Base-by-base conservation (phyloP, 2,329 filamentous ascomycete species). In the Drechslerella dactyloides region DNA sequence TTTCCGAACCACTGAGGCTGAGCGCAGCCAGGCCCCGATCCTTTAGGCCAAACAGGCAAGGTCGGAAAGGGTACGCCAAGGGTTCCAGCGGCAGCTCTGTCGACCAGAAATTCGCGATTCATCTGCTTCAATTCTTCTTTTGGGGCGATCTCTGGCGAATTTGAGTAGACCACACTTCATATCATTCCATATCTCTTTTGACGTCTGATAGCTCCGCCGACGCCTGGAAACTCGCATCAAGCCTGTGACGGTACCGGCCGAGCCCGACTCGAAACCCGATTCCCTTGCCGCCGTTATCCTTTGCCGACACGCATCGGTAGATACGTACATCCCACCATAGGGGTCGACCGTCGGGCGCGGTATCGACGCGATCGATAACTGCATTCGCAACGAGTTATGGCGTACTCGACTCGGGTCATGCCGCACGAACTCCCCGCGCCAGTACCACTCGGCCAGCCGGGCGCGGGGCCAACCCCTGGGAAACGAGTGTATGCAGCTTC, bases 1-100 rank as follows among this genome's bases (percentile, higher is more conserved):
- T 55, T 46, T 57, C 64, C 56, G 56, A 59, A 37, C 54, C 46
- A 59, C 42, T 56, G 68, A 72, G 68, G 68, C 68, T 72, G 68
- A 72, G 62, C 56, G 55, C 50, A 23, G 30, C 27, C 27, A 53
- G 10, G 17, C 3, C 13, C 23, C 68, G 60, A 72, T 72, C 56
- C 68, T 65, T 52, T 46, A 11, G 56, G 65, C 56, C 55, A 30
- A 48, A 23, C 44, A 8, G 27, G 27, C 42, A 52, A 33, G 11
- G 57, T 17, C 8, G 46, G 27, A 54, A 55, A 51, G 54, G 52
- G 40, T 37, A 46, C 40, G 33, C 17, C 13, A 30, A 52, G 17
- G n/a, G 46, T 15, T 19, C 23, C 19, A 21, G 23, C 7, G 11
- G 44, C 6, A 48, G 6, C 7, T 23, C 46, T 21, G 37, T 51